Conservation (phyloP, 2,329 filamentous ascomycete species). For the Chalaropsis thielavioides region DNA sequence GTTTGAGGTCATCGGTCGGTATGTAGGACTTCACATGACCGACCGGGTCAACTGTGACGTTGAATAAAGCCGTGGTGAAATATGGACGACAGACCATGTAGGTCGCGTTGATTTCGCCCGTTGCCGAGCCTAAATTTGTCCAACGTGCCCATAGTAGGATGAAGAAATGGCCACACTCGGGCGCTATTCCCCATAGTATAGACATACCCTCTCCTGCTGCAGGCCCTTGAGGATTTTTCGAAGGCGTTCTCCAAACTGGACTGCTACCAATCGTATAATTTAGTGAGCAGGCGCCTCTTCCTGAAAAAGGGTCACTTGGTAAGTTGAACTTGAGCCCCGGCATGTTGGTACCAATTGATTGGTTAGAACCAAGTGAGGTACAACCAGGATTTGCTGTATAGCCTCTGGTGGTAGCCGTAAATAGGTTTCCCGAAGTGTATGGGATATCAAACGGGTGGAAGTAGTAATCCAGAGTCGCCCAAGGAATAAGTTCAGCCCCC, state of each 20-base stretch:
- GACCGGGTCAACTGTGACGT: conserved; percentile 22
- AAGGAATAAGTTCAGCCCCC: conserved; percentile 33
- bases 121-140: not conserved
- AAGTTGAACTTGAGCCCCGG: not conserved
- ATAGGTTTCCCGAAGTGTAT: no score
- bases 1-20: conserved; percentile 17
- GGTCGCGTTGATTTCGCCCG: not conserved
- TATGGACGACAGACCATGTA: conserved; percentile 21
- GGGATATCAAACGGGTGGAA: conserved; percentile 32
- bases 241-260: not conserved
- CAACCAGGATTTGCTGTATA: no score
- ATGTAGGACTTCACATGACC: conserved; percentile 22
- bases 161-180: not conserved
- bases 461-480: conserved; percentile 32
- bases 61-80: conserved; percentile 25
- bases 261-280: not conserved
- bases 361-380: no score
- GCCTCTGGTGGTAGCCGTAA: no score
- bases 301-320: not conserved
- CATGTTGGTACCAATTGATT: not conserved
- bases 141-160: not conserved
- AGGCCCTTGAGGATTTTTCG: not conserved
- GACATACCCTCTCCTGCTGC: not conserved
- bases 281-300: not conserved
- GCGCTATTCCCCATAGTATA: not conserved